Evolutionary conservation across 768 basidiomycete genomes (phyloP), one percentile per base, ranked within the genome.

Genomic region (Pulveroboletus sp.): DNA sequence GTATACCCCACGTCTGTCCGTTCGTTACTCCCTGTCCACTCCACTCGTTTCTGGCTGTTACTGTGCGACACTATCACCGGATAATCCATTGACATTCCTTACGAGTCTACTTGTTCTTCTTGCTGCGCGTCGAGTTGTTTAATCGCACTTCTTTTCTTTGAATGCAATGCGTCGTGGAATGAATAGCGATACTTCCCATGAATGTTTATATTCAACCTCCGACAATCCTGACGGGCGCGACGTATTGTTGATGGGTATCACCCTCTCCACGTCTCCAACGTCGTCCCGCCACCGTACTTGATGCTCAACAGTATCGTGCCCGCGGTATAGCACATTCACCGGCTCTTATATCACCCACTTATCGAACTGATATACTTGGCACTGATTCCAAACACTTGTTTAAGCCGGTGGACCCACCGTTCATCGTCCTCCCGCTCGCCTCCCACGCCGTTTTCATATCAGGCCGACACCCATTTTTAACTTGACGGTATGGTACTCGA

Each of bases 81-180:
- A 68, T 69, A 69, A 68, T 69, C 61, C 66, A 61, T 67, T 61
- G 68, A 66, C 66, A 64, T 60, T 68, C 66, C 18, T 69, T 68
- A 60, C 52, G 52, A 55, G 53, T 64, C 64, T 60, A 57, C 56
- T 31, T 57, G 52, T 49, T 57, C 62, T 68, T 66, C 63, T 65
- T 64, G 63, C 46, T 57, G 50, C 52, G 44, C 49, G 53, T 50
- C 43, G 51, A 40, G 48, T 61, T 49, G 54, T 49, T 63, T 61
- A 65, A 63, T 65, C 44, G 37, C 46, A 52, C 17, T 39, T 49
- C 54, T 47, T 48, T 28, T 37, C 30, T 17, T 40, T 27, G 39
- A 58, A 49, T 54, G 40, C 36, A 40, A 45, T 43, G 24, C 14
- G 37, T 21, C 21, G 53, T 18, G 24, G 46, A 32, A 50, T 57